Evolutionary conservation across 176 grass and related monocot species (phyloP).

Genomic region (Aechmea fasciata): DNA sequence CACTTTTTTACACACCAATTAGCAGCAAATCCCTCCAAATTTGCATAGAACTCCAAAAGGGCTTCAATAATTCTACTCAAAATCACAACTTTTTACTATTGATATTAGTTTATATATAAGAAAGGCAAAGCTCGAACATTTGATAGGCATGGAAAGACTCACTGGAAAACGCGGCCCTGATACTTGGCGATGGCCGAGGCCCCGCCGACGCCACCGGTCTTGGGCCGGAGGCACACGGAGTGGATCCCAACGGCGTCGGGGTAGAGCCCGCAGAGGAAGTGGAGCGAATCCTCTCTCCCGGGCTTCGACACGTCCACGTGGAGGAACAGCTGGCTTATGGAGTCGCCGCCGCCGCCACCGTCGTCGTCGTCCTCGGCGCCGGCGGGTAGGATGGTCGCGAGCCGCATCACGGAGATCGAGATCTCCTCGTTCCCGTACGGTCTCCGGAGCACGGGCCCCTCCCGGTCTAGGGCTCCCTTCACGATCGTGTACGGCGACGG

Average conservation of each 20-base stretch:
- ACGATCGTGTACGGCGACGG: slow-evolving; percentile 66
- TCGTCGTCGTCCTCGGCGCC: slow-evolving; percentile 34
- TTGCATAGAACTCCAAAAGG: too few species aligned
- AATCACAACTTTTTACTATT: not conserved
- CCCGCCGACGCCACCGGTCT: slow-evolving; percentile 19
- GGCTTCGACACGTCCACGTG: slow-evolving; percentile 78
- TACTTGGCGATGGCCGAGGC: slow-evolving; percentile 30
- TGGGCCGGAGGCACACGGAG: slow-evolving; percentile 74
- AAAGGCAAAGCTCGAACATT: not conserved
- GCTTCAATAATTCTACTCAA: not conserved
- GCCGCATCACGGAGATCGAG: slow-evolving; percentile 76
- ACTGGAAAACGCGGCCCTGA: slow-evolving; percentile 89
- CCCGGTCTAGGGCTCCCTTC: slow-evolving; percentile 56
- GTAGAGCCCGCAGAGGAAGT: slow-evolving; percentile 89
- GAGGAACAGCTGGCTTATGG: slow-evolving; percentile 78
- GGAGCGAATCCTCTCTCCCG: slow-evolving; percentile 53
- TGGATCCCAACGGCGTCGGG: slow-evolving; percentile 85
- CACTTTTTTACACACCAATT: too few species aligned
- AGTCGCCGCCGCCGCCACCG: slow-evolving; percentile 26
- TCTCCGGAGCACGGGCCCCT: slow-evolving; percentile 55
- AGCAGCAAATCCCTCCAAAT: too few species aligned
- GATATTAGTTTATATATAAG: not conserved
- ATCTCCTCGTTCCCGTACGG: slow-evolving; percentile 70
- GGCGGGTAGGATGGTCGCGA: slow-evolving; percentile 57
- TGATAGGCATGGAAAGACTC: slow-evolving; percentile 4